Conservation (phyloP, 495 filamentous ascomycete genomes). For the Bryoglossum gracile region DNA sequence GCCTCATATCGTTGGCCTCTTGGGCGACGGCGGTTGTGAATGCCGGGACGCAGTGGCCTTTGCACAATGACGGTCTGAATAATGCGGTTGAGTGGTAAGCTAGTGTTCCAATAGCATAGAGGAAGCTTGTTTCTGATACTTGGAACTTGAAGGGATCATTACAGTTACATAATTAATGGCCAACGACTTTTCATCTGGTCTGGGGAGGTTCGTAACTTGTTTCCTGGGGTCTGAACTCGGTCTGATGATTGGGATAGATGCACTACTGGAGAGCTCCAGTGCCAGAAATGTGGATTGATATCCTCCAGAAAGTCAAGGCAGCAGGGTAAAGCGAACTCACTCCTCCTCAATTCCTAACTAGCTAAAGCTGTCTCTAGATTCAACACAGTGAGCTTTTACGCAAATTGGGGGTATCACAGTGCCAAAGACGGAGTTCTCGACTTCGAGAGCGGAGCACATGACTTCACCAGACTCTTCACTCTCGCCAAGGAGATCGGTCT, state of each 20-base stretch:
- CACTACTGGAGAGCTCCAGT: slow-evolving; percentile 51
- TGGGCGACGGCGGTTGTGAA: neutral
- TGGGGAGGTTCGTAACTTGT: slow-evolving; percentile 36
- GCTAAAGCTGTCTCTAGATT: slow-evolving; percentile 22
- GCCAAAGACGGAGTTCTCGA: slow-evolving; percentile 43
- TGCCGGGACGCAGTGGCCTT: slow-evolving; percentile 32
- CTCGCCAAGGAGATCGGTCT: slow-evolving; percentile 50
- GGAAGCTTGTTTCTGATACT: too few relatives aligned
- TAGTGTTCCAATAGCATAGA: neutral
- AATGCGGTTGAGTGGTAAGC: slow-evolving; percentile 39
- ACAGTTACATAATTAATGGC: slow-evolving; percentile 50
- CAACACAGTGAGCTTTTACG: slow-evolving; percentile 48
- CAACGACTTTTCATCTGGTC: slow-evolving; percentile 49
- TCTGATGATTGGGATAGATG: slow-evolving; percentile 23
- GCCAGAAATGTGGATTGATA: slow-evolving; percentile 52
- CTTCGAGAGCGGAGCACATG: slow-evolving; percentile 47
- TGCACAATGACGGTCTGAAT: slow-evolving; percentile 45
- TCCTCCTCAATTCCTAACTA: slow-evolving; percentile 24
- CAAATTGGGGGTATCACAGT: slow-evolving; percentile 50
- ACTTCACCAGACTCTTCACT: slow-evolving; percentile 46
- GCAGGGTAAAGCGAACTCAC: slow-evolving; percentile 38
- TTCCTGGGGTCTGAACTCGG: neutral
- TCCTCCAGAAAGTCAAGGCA: slow-evolving; percentile 56
- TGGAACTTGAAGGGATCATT: slow-evolving; percentile 39
- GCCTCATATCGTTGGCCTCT: slow-evolving; percentile 3